Evolutionary conservation across 2,329 filamentous ascomycete species (phyloP).

Genomic region (Claviceps quebecensis): DNA sequence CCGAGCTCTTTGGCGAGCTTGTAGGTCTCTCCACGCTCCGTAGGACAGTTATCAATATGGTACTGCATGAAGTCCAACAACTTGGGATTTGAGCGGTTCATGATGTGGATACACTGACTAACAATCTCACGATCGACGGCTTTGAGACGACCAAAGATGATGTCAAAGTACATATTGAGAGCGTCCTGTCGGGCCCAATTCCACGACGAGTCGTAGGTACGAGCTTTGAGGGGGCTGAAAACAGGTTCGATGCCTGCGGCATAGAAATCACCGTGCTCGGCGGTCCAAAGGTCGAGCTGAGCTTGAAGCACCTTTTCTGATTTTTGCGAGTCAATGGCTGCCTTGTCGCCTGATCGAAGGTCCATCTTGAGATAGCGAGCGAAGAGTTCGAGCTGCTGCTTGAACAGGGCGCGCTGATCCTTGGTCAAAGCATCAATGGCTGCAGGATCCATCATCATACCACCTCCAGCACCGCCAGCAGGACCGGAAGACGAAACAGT

Average conservation of each 20-base stretch:
- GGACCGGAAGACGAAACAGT: slow-evolving; percentile 61
- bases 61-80: slow-evolving; percentile 99
- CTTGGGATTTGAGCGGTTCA: slow-evolving; percentile 95
- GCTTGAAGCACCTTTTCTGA: slow-evolving; percentile 79
- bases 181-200: slow-evolving; percentile 98
- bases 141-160: slow-evolving; percentile 90
- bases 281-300: slow-evolving; percentile 87
- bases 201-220: slow-evolving; percentile 96
- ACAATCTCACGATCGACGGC: slow-evolving; percentile 95
- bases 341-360: slow-evolving; percentile 90
- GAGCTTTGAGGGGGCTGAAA: slow-evolving; percentile 86
- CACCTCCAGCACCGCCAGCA: slow-evolving; percentile 55
- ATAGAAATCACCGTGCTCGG: slow-evolving; percentile 94
- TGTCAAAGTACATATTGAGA: slow-evolving; percentile 96
- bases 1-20: slow-evolving; percentile 93
- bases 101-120: slow-evolving; percentile 95
- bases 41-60: slow-evolving; percentile 97
- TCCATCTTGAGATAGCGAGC: slow-evolving; percentile 96
- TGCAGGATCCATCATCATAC: slow-evolving; percentile 99
- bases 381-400: slow-evolving; percentile 92
- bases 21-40: slow-evolving; percentile 93
- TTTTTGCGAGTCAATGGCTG: slow-evolving; percentile 70
- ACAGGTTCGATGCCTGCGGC: slow-evolving; percentile 86
- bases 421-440: slow-evolving; percentile 95
- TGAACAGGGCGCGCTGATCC: slow-evolving; percentile 90